Evolutionary conservation across 1,284 basidiomycete genomes (phyloP).

Genomic region (Dichomitus squalens): DNA sequence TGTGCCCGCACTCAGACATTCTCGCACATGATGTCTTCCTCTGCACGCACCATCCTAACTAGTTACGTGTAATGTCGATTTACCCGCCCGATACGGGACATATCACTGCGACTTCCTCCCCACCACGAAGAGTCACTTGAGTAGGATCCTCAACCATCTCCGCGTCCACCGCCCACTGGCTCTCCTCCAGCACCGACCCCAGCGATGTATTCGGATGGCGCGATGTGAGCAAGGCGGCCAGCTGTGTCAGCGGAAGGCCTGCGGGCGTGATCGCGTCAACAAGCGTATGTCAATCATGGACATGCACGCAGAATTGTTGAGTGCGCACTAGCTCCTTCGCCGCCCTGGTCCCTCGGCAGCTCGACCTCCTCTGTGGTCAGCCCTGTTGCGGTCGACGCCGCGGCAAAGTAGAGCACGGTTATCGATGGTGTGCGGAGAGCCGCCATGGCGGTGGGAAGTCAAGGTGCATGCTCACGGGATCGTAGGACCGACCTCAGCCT

Average conservation of each 20-base stretch:
- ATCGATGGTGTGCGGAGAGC: conserved; percentile 33
- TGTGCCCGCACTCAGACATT: too few relatives aligned
- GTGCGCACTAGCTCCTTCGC: background rate
- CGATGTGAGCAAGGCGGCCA: conserved; percentile 51
- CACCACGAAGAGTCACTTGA: conserved; percentile 56
- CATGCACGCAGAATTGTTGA: background rate
- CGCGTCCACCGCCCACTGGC: conserved; percentile 78
- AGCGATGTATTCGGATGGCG: conserved; percentile 56
- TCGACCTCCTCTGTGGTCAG: conserved; percentile 50
- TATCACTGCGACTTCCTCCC: conserved; percentile 80
- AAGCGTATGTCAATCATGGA: background rate
- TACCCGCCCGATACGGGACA: conserved; percentile 82
- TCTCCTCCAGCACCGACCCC: conserved; percentile 53
- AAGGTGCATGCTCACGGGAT: background rate
- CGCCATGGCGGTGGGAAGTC: background rate
- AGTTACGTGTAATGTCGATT: conserved; percentile 3
- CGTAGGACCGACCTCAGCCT: too few relatives aligned
- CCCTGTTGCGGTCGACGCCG: conserved; percentile 70
- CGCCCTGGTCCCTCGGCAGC: conserved; percentile 36
- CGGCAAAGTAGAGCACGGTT: conserved; percentile 81
- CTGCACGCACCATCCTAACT: too few relatives aligned
- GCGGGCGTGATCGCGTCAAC: background rate
- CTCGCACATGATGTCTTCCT: background rate
- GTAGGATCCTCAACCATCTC: conserved; percentile 74
- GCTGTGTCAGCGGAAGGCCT: conserved; percentile 52